phyloP scores from a whole-genome alignment of 2,329 filamentous ascomycete genomes.

The Monosporascus cannonballus region DNA sequence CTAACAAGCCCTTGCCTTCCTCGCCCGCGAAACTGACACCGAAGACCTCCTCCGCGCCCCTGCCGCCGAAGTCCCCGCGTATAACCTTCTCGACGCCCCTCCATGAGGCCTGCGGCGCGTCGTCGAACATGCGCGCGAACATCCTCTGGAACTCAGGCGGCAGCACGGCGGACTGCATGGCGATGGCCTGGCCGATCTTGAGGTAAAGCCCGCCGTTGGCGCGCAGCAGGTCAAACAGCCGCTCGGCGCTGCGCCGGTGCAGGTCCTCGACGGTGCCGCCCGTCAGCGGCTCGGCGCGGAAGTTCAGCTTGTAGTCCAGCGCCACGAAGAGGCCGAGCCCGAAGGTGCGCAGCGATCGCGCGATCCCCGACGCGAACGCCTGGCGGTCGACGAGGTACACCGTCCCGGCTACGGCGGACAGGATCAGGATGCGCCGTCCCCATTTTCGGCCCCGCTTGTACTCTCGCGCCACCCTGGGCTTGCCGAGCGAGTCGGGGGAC shows the following conservation, averaged over 20 bases:
- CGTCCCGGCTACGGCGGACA: conserved; percentile 52
- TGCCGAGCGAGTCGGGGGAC: conserved; percentile 71
- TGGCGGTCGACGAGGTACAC: conserved; percentile 65
- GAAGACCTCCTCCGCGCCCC: conserved; percentile 83
- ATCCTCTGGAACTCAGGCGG: conserved; percentile 94
- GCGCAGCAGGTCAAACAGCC: conserved; percentile 73
- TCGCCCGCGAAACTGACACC: conserved; percentile 74
- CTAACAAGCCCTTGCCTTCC: conserved; percentile 60
- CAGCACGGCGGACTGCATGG: conserved; percentile 93
- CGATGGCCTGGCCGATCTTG: conserved; percentile 97
- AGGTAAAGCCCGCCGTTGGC: conserved; percentile 89
- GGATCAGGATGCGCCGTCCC: conserved; percentile 64
- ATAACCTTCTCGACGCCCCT: conserved; percentile 79
- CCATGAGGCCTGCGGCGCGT: conserved; percentile 91
- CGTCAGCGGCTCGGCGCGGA: conserved; percentile 69
- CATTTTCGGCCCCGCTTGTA: conserved; percentile 68
- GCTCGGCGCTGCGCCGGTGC: conserved; percentile 77
- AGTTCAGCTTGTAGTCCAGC: conserved; percentile 95
- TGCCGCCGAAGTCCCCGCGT: conserved; percentile 78
- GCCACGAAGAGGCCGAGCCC: conserved; percentile 72
- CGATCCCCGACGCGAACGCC: conserved; percentile 72
- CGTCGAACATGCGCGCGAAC: conserved; percentile 96
- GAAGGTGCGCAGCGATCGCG: conserved; percentile 77
- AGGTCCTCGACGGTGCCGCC: conserved; percentile 70
- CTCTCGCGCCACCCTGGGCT: conserved; percentile 61